Evolutionary conservation across 768 basidiomycete genomes (phyloP).

Genomic region (Clavaria fumosa): DNA sequence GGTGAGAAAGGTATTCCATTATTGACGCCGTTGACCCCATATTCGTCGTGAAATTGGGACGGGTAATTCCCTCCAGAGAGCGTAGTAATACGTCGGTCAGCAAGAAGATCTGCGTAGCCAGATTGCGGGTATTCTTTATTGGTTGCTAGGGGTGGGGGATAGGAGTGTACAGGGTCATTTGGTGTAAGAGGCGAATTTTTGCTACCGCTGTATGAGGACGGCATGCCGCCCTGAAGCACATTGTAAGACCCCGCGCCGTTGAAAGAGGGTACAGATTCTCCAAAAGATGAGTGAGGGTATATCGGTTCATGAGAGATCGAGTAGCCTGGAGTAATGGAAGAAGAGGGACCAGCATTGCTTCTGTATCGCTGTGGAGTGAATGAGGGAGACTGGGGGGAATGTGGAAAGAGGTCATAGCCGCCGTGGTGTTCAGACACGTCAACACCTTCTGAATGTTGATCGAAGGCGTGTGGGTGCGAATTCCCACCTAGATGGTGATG

Average conservation of each 20-base stretch:
- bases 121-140: slow-evolving; percentile 44
- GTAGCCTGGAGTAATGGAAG: slow-evolving; percentile 46
- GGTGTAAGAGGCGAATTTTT: slow-evolving; percentile 68
- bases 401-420: slow-evolving; percentile 54
- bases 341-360: slow-evolving; percentile 55
- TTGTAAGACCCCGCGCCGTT: slow-evolving; percentile 41
- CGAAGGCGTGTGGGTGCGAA: too few species aligned
- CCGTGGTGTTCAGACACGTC: slow-evolving; percentile 38
- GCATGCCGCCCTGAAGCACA: slow-evolving; percentile 41
- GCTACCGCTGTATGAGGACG: slow-evolving; percentile 50
- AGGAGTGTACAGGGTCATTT: slow-evolving; percentile 42
- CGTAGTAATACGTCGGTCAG: slow-evolving; percentile 42
- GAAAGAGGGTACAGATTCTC: slow-evolving; percentile 45
- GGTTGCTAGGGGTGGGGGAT: slow-evolving; percentile 25
- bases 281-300: slow-evolving; percentile 44
- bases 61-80: slow-evolving; percentile 32
- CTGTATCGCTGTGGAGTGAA: slow-evolving; percentile 51
- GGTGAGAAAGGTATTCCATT: slow-evolving; percentile 32
- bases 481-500: too few species aligned
- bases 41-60: slow-evolving; percentile 51
- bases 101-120: slow-evolving; percentile 39
- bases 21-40: slow-evolving; percentile 33
- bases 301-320: slow-evolving; percentile 38
- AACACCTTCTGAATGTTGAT: slow-evolving; percentile 39
- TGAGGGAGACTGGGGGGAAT: slow-evolving; percentile 23